These are phyloP conservation scores for Cenchrus purpureus DNA, from an alignment of 176 grass and related monocot genomes.

Conservation along the genomic window DNA sequence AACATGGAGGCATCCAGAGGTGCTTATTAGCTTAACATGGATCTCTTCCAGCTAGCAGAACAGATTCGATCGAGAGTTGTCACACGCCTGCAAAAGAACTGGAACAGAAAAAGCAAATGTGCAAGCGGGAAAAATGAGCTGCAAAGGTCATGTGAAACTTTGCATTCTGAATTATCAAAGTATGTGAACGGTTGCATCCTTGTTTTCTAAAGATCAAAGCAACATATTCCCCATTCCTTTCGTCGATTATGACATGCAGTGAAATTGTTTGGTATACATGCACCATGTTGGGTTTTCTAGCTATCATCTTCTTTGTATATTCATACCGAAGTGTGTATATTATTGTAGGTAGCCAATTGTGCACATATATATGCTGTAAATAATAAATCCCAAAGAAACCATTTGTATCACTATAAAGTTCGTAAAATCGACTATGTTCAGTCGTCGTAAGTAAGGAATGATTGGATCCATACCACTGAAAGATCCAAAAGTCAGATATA, in stretches of 20 bases:
- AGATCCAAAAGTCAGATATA: too few species aligned
- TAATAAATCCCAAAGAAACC: not conserved
- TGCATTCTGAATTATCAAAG: slow-evolving; percentile 22
- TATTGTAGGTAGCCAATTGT: not conserved
- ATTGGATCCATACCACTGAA: too few species aligned
- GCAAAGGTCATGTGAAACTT: slow-evolving; percentile 36
- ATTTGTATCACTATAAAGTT: not conserved
- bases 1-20: not conserved
- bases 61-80: slow-evolving; percentile 12
- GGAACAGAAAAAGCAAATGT: slow-evolving; percentile 33
- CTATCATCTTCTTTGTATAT: not conserved
- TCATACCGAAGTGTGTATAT: not conserved
- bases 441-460: not conserved
- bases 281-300: not conserved
- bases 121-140: slow-evolving; percentile 9
- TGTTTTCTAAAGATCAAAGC: slow-evolving; percentile 48
- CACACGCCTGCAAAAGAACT: slow-evolving; percentile 6
- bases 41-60: not conserved
- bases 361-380: not conserved
- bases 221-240: slow-evolving; percentile 15
- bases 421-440: not conserved
- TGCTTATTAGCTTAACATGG: slow-evolving; percentile 9
- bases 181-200: slow-evolving; percentile 26
- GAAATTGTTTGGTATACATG: slow-evolving; percentile 12
- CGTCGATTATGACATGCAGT: not conserved